Percentiles rank a stretch among this genome's conserved stretches.
phyloP scores from a whole-genome alignment of 345 rosid genomes.

The Eucalyptus shirleyi region DNA sequence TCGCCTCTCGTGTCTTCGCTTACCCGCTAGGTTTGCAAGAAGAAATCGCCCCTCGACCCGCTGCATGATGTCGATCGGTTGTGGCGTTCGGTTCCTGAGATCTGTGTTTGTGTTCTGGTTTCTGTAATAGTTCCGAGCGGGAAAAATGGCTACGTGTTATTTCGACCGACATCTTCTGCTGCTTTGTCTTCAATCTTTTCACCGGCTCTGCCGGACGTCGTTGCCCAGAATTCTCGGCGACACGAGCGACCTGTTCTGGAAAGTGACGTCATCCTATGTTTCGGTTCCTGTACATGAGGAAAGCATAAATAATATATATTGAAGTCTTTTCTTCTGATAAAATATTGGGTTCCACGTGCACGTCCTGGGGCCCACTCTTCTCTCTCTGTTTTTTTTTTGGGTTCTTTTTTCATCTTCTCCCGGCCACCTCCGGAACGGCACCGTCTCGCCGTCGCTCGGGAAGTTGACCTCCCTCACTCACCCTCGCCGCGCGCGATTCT shows the following conservation, averaged over 20 bases:
- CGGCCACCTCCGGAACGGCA: neutral
- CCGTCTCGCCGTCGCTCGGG: neutral
- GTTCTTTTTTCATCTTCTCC: neutral
- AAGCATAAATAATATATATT: neutral
- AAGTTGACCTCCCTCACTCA: neutral
- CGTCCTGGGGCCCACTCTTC: neutral
- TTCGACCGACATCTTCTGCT: neutral
- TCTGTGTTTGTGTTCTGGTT: neutral
- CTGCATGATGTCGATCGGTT: neutral
- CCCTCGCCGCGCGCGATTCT: neutral
- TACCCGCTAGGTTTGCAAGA: neutral
- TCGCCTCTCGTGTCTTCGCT: neutral
- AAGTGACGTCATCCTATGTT: neutral
- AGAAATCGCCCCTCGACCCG: neutral
- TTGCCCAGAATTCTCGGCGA: neutral
- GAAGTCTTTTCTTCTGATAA: neutral
- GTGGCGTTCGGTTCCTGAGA: neutral
- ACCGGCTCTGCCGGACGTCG: neutral
- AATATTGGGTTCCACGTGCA: neutral
- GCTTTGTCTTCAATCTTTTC: neutral
- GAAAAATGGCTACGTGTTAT: neutral
- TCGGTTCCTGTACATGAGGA: neutral
- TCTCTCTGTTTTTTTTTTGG: fast-evolving
- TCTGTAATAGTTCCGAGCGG: neutral
- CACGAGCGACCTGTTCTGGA: neutral